Evolutionary conservation across 768 basidiomycete species (phyloP).

Genomic region (Naematelia aurantialba): DNA sequence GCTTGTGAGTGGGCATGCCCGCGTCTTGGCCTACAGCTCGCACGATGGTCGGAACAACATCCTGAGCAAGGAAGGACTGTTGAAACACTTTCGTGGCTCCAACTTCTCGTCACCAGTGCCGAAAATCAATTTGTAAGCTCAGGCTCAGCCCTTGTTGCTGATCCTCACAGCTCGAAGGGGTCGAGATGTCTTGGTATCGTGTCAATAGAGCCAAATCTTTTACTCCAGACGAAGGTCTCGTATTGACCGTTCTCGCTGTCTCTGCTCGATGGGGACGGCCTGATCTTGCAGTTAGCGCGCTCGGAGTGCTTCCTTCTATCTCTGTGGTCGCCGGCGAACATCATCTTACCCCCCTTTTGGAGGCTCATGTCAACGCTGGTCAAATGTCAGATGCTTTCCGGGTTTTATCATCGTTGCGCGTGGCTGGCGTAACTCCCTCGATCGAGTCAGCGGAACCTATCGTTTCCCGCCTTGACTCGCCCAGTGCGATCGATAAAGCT

Average conservation of each 20-base stretch:
- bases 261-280: constrained; percentile 71
- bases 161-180: constrained; percentile 65
- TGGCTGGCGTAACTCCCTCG: constrained; percentile 56
- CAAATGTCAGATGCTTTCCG: constrained; percentile 64
- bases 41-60: constrained; percentile 59
- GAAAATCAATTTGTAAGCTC: constrained; percentile 64
- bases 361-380: constrained; percentile 63
- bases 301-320: constrained; percentile 58
- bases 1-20: constrained; percentile 6
- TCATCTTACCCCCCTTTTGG: constrained; percentile 73
- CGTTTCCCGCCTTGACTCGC: constrained; percentile 54
- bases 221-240: constrained; percentile 70
- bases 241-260: constrained; percentile 65
- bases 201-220: constrained; percentile 58
- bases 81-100: constrained; percentile 60
- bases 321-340: constrained; percentile 61
- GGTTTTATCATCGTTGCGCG: constrained; percentile 61
- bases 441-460: constrained; percentile 60
- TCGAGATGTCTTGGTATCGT: constrained; percentile 61
- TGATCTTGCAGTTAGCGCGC: constrained; percentile 64
- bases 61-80: constrained; percentile 56
- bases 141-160: not conserved
- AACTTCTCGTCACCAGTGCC: constrained; percentile 64
- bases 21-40: constrained; percentile 65
- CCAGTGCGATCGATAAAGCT: constrained; percentile 61